Evolutionary conservation across 2,329 filamentous ascomycete genomes (phyloP).

Genomic region (Colletotrichum cordylinicola): DNA sequence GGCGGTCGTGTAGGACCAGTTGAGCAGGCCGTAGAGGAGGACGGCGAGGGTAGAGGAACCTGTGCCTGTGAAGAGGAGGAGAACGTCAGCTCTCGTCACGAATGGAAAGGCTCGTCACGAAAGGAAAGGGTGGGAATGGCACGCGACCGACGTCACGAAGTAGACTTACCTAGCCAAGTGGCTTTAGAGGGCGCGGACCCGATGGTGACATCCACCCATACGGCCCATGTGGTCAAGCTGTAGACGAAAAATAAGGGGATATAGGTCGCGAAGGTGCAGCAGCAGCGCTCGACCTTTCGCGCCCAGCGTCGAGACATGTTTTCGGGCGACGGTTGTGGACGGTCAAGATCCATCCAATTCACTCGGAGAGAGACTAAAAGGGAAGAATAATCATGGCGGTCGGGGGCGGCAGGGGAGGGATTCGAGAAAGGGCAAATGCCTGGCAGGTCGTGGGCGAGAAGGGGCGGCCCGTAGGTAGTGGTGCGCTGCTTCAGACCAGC

Average conservation of each 20-base stretch:
- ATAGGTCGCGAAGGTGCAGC: constrained; percentile 79
- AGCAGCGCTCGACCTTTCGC: constrained; percentile 78
- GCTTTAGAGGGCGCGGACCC: constrained; percentile 61
- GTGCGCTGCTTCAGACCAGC: background rate
- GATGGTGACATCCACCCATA: constrained; percentile 83
- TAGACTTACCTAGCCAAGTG: constrained; percentile 60
- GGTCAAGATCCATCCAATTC: constrained; percentile 22
- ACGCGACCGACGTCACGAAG: background rate
- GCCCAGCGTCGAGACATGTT: constrained; percentile 68
- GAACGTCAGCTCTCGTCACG: constrained; percentile 22
- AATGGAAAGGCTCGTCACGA: constrained; percentile 20
- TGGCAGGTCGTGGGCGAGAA: background rate
- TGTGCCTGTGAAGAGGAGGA: constrained; percentile 46
- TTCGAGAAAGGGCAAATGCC: background rate
- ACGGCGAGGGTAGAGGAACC: constrained; percentile 68
- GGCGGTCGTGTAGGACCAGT: constrained; percentile 89
- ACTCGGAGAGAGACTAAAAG: constrained; percentile 4
- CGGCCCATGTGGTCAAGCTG: constrained; percentile 87
- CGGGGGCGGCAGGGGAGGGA: background rate
- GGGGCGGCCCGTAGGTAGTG: constrained; percentile 4
- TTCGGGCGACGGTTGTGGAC: constrained; percentile 31
- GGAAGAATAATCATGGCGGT: constrained; percentile 15
- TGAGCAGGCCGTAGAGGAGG: constrained; percentile 77
- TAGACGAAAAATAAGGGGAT: constrained; percentile 93
- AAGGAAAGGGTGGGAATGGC: constrained; percentile 8